Conservation (phyloP, 2,329 filamentous ascomycete genomes). For the Pestalotiopsis sp. region DNA sequence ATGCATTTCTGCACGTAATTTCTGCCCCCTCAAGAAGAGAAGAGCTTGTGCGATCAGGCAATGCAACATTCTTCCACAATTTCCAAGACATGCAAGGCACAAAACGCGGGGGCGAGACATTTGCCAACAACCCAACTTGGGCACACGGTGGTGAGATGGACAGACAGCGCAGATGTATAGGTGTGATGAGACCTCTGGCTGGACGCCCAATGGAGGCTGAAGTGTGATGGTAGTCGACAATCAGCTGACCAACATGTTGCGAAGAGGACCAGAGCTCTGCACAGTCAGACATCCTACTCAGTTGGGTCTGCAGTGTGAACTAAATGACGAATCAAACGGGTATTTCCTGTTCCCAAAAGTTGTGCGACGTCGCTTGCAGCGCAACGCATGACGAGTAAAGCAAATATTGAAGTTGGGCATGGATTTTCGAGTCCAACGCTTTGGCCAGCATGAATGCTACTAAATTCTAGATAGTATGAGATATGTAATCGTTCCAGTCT, state of each 20-base stretch:
- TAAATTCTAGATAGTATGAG: too few relatives aligned
- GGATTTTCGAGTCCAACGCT: too few relatives aligned
- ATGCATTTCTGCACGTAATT: neutral
- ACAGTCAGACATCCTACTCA: neutral
- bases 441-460: too few relatives aligned
- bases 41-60: neutral
- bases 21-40: neutral
- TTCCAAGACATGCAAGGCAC: neutral
- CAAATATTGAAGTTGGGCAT: neutral
- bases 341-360: neutral
- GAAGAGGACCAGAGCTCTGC: neutral
- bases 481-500: too few relatives aligned
- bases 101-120: neutral
- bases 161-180: neutral
- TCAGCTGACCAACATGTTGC: neutral
- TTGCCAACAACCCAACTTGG: neutral
- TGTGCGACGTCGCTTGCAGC: neutral
- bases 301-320: neutral
- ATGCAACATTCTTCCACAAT: neutral
- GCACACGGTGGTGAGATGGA: neutral
- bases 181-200: neutral
- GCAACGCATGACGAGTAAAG: neutral
- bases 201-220: slow-evolving; percentile 3
- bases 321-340: neutral
- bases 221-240: neutral